Conservation (phyloP, 2,329 filamentous ascomycete genomes). For the Laburnicola sp. region DNA sequence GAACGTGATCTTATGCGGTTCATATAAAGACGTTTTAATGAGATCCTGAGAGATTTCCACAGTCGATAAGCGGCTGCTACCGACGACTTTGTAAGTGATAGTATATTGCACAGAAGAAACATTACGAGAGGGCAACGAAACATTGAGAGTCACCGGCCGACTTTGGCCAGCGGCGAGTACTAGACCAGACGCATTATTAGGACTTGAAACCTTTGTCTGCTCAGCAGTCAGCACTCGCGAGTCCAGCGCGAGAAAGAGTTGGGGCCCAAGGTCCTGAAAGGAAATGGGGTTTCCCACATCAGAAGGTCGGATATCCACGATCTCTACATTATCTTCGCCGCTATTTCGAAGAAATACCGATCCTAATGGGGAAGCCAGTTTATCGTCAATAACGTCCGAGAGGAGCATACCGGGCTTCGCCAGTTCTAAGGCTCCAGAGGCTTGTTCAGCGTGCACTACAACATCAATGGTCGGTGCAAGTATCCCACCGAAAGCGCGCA, state of each 20-base stretch:
- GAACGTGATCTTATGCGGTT: conserved; percentile 59
- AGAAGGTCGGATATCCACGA: conserved; percentile 36
- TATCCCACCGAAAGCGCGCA: conserved; percentile 59
- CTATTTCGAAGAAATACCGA: conserved; percentile 56
- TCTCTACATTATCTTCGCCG: conserved; percentile 37
- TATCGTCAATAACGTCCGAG: conserved; percentile 56
- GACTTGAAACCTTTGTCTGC: conserved; percentile 13
- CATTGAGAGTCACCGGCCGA: conserved; percentile 45
- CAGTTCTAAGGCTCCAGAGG: conserved; percentile 35
- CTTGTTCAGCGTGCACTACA: conserved; percentile 27
- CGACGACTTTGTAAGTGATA: conserved; percentile 30
- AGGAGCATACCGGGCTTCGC: conserved; percentile 47
- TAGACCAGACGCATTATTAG: conserved; percentile 10
- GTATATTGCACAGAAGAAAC: conserved; percentile 29
- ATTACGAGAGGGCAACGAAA: conserved; percentile 29
- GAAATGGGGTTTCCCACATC: conserved; percentile 32
- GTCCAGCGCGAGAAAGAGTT: conserved; percentile 17
- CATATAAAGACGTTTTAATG: conserved; percentile 34
- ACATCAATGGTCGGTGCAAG: conserved; percentile 53
- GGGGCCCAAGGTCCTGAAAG: conserved; percentile 12
- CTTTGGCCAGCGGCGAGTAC: conserved; percentile 47
- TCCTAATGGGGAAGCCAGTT: conserved; percentile 52
- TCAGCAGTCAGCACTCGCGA: conserved; percentile 14
- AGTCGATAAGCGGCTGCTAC: conserved; percentile 14
- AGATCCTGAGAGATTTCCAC: conserved; percentile 33